Base-by-base conservation (phyloP, 2,329 filamentous ascomycete species). In the Clonostachys chloroleuca region DNA sequence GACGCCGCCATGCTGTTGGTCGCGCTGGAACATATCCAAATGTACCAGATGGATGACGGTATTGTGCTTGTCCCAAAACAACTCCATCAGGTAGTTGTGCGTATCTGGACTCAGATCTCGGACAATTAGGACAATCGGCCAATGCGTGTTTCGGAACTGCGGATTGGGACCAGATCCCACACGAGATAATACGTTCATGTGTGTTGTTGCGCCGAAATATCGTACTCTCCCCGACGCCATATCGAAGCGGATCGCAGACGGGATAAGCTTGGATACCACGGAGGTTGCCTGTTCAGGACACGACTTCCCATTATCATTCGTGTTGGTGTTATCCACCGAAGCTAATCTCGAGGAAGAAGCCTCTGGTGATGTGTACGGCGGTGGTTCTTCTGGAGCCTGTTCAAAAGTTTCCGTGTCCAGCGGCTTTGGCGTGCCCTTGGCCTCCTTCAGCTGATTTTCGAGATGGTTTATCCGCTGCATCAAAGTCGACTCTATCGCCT, bases 11-110 rank as follows among this genome's bases (percentile, higher is more conserved):
- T 44, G 34, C 12, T 43, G 43, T 40, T 51, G 45, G 30, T 52
- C 51, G 9, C 41, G 37, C 35, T 52, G 47, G 43, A 51, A 52
- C 3, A 51, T 50, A 20, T 47, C 40, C 8, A 45, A 43, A 43
- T 54, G 48, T 13, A 54, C 46, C 13, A 54, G 44, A 37, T 51
- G 52, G 40, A 54, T 51, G 40, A 54, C 51, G 12, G 47, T 45
- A 49, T 54, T 54, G 51, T 52, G 49, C 37, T 46, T 47, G 13
- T 50, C 48, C 51, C 51, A 53, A 40, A 52, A 54, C 34, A 50
- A 47, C 30, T 51, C 33, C 45, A 54, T 52, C 6, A 54, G 49
- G 34, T 54, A 52, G n/a, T 48, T 24, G 43, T 54, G 51, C 13
- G 52, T 52, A 9, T 48, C 50, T 12, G 47, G 30, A 4, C 45